These are phyloP conservation scores for Colletotrichum paranaense DNA, from an alignment of 2,329 filamentous ascomycete genomes.

Conservation along the genomic window DNA sequence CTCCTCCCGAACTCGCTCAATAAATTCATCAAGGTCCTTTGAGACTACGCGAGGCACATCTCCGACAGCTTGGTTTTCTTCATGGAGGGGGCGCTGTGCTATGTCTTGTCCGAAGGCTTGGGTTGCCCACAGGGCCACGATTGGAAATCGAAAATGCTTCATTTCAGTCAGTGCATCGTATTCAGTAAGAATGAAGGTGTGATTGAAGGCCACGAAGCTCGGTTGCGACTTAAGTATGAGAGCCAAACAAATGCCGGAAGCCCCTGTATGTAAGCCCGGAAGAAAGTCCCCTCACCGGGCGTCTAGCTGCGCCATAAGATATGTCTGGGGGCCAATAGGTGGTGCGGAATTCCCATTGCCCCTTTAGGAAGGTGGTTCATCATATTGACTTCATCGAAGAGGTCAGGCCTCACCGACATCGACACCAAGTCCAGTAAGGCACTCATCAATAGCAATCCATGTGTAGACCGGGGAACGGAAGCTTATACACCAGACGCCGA, in stretches of 20 bases:
- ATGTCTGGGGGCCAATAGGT: background rate
- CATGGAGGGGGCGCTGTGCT: background rate
- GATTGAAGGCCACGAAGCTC: background rate
- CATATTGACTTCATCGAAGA: background rate
- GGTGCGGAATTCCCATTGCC: background rate
- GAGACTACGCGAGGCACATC: background rate
- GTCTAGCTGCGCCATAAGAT: background rate
- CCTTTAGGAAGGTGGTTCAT: background rate
- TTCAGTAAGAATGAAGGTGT: background rate
- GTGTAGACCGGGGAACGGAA: too few species aligned
- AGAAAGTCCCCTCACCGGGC: background rate
- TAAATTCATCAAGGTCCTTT: constrained; percentile 6
- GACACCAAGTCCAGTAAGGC: too few species aligned
- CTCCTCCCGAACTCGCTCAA: constrained; percentile 44
- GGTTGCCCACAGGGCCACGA: background rate
- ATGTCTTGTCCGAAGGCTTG: background rate
- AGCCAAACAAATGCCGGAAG: background rate
- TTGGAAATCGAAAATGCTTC: background rate
- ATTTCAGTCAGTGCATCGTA: background rate
- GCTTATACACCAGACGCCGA: too few species aligned
- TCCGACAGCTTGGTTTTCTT: background rate
- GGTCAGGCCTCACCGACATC: background rate
- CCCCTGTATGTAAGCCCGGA: background rate
- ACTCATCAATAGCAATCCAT: too few species aligned
- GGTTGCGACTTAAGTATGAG: background rate